Percentiles rank a stretch among this genome's conserved stretches.
Evolutionary conservation across 2,329 filamentous ascomycete genomes (phyloP).

Genomic region (Trichoderma atroviride): DNA sequence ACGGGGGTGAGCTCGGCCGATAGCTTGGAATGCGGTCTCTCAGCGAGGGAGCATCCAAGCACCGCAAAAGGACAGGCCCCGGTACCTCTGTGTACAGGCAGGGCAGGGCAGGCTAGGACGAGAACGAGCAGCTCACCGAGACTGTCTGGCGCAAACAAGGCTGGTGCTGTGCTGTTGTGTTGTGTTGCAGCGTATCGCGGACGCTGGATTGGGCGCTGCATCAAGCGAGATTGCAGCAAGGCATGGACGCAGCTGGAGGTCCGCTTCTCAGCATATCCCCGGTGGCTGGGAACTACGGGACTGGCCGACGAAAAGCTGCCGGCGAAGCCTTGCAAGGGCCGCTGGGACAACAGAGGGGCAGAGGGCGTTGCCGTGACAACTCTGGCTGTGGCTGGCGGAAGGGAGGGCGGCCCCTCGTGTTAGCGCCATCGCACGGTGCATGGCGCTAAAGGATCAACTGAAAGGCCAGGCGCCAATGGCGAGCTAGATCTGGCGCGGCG

Average conservation of each 20-base stretch:
- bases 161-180: not conserved
- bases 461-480: constrained; percentile 4
- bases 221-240: constrained; percentile 27
- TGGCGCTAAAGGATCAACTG: constrained; percentile 23
- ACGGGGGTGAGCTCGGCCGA: constrained; percentile 16
- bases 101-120: not conserved
- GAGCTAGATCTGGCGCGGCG: constrained; percentile 4
- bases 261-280: constrained; percentile 24
- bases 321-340: constrained; percentile 17
- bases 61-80: not conserved
- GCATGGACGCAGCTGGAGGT: constrained; percentile 27
- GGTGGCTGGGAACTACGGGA: constrained; percentile 25
- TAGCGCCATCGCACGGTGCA: constrained; percentile 21
- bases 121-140: not conserved
- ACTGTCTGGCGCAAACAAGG: not conserved
- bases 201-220: constrained; percentile 25
- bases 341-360: constrained; percentile 31
- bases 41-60: not conserved
- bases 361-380: constrained; percentile 30
- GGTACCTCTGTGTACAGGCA: constrained; percentile 5
- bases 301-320: constrained; percentile 19
- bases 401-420: constrained; percentile 22
- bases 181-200: constrained; percentile 1
- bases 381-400: constrained; percentile 23
- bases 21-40: constrained; percentile 1